Evolutionary conservation across 2,329 filamentous ascomycete species (phyloP).

Genomic region (Lanzia echinophila): DNA sequence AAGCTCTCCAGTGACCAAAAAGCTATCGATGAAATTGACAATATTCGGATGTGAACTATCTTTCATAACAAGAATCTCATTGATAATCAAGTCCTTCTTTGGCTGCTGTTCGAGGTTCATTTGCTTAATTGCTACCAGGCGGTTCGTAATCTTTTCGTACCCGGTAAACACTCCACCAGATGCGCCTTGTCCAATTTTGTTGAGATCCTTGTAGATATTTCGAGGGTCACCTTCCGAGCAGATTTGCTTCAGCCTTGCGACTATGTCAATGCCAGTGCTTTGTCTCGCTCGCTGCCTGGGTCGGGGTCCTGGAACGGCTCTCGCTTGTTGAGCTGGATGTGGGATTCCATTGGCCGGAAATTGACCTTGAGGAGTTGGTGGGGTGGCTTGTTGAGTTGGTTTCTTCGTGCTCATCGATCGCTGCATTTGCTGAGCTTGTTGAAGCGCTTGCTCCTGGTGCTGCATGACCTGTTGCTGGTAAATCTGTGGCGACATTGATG

Average conservation of each 20-base stretch:
- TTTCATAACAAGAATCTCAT: constrained; percentile 98
- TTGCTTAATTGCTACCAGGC: constrained; percentile 95
- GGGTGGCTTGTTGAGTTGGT: constrained; percentile 39
- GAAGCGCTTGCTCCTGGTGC: constrained; percentile 78
- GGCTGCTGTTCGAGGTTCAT: constrained; percentile 99
- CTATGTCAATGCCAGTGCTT: constrained; percentile 75
- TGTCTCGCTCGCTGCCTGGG: constrained; percentile 73
- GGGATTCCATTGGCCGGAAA: constrained; percentile 32
- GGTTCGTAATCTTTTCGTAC: constrained; percentile 75
- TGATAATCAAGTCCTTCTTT: constrained; percentile 98
- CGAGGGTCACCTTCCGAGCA: constrained; percentile 87
- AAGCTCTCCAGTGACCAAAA: constrained; percentile 78
- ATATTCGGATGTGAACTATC: constrained; percentile 98
- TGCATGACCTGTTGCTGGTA: constrained; percentile 62
- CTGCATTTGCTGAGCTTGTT: constrained; percentile 34
- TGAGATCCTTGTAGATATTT: constrained; percentile 77
- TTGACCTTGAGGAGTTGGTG: constrained; percentile 48
- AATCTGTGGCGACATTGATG: constrained; percentile 28
- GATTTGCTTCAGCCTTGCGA: constrained; percentile 77
- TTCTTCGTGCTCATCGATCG: constrained; percentile 28
- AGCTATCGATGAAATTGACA: constrained; percentile 99
- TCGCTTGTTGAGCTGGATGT: constrained; percentile 29
- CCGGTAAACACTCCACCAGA: constrained; percentile 94
- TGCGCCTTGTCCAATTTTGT: constrained; percentile 95
- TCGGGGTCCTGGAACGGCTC: constrained; percentile 49